phyloP scores from a whole-genome alignment of 805 yeast species.

The Wickerhamiella dianesei region DNA sequence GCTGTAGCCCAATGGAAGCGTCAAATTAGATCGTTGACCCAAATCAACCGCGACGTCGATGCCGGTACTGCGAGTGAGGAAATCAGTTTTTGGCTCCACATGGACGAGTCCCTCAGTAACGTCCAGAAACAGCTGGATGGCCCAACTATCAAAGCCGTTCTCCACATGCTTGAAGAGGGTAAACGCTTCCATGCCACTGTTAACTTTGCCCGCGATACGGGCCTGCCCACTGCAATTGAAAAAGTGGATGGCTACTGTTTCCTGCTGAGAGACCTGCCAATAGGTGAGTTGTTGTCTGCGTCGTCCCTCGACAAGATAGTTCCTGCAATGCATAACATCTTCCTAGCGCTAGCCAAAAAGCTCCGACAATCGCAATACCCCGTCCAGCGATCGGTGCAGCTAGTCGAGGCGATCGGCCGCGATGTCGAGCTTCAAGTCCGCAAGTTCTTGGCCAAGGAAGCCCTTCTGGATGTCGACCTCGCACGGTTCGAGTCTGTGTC shows the following conservation, averaged over 20 bases:
- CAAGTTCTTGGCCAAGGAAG: conserved; percentile 26
- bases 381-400: conserved; percentile 42
- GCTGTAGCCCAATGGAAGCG: conserved; percentile 64
- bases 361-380: conserved; percentile 52
- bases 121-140: conserved; percentile 46
- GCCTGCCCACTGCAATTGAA: conserved; percentile 41
- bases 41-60: conserved; percentile 36
- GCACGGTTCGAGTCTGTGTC: neutral
- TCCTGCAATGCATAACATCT: conserved; percentile 34
- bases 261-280: conserved; percentile 56
- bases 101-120: conserved; percentile 45
- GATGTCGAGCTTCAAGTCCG: conserved; percentile 38
- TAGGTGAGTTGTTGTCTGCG: conserved; percentile 42
- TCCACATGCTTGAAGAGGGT: conserved; percentile 49
- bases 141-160: conserved; percentile 40
- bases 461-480: conserved; percentile 29
- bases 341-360: conserved; percentile 46
- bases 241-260: conserved; percentile 44
- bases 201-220: conserved; percentile 59
- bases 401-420: conserved; percentile 51
- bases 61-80: conserved; percentile 57
- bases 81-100: conserved; percentile 60
- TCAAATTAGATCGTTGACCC: conserved; percentile 44
- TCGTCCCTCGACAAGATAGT: conserved; percentile 33
- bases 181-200: conserved; percentile 70